Base-by-base conservation (phyloP, 148 eudicot species). In the Heliosperma pusillum region DNA sequence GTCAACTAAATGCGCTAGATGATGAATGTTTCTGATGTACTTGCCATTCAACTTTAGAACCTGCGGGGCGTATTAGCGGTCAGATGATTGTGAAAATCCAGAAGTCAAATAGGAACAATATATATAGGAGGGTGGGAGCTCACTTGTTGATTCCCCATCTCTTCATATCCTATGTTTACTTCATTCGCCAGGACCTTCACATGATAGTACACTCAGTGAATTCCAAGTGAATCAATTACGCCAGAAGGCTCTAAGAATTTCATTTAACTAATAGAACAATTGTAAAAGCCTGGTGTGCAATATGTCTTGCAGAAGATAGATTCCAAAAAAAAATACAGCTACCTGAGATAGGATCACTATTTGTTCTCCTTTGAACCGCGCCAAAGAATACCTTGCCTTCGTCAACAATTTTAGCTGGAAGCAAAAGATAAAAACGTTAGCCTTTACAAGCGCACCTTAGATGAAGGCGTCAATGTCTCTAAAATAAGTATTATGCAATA, bases 281-380 rank as follows among this genome's bases (percentile, higher is more conserved):
- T 33, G 40, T 7, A 57, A 58, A 8, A 57, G 45, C 40, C 53
- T 24, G 36, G 11, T 6, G 29, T 47, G 55, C 65, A 79, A 20
- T n/a, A 62, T 70, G 66, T 42, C 9, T 4, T 26, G 75, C 61
- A 71, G 65, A 76, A 44, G 22, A 3, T 24, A 22, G 12, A n/a
- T n/a, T 27, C 29, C n/a, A n/a, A 53, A 70, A 58, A 78, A 70
- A 45, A 27, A 30, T 52, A 9, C n/a, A 58, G 53, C 25, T 74
- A 91, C 98, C 98, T 94, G 98, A 25, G 98, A 94, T 71, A 94
- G 78, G 81, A 94, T 83, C 76, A 94, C 94, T 65, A 94, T 90
- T 83, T 94, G 97, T 77, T 94, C 97, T 78, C 91, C 98, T 82
- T 83, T 78, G 85, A 88, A 94, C 70, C 82, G 87, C 73, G 98